phyloP scores from a whole-genome alignment of 2,329 filamentous ascomycete genomes.

The Exophiala alcalophila region DNA sequence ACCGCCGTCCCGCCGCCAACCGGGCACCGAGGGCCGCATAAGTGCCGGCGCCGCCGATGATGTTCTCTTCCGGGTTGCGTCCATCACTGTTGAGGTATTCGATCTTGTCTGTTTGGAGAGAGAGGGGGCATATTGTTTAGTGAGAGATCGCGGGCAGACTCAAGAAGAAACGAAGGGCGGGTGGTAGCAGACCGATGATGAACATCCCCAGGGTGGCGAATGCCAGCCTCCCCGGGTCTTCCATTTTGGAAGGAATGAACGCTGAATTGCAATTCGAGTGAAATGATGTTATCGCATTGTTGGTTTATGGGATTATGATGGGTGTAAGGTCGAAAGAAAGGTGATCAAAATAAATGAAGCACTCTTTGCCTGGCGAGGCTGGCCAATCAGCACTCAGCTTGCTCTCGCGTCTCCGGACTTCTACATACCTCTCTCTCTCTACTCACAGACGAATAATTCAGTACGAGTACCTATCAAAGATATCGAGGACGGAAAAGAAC shows the following conservation, averaged over 20 bases:
- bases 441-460: too few relatives aligned
- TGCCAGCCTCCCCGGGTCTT: conserved; percentile 43
- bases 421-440: too few relatives aligned
- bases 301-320: too few relatives aligned
- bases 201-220: conserved; percentile 73
- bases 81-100: conserved; percentile 68
- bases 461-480: too few relatives aligned
- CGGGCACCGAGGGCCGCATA: conserved; percentile 86
- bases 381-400: too few relatives aligned
- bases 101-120: conserved; percentile 69
- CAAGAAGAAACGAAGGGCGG: conserved; percentile 1
- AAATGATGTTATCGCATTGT: too few relatives aligned
- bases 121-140: background rate
- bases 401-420: too few relatives aligned
- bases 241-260: conserved; percentile 2
- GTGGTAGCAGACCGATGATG: conserved; percentile 59
- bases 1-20: conserved; percentile 70
- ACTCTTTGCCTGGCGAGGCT: too few relatives aligned
- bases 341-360: too few relatives aligned
- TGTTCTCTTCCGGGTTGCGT: conserved; percentile 63
- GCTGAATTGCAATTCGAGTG: too few relatives aligned
- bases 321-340: too few relatives aligned
- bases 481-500: too few relatives aligned
- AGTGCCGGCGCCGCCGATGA: conserved; percentile 85
- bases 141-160: background rate